Percentiles rank a stretch among this genome's conserved stretches.
phyloP scores from a whole-genome alignment of 257 asterid species.

The Ehretia macrophylla region DNA sequence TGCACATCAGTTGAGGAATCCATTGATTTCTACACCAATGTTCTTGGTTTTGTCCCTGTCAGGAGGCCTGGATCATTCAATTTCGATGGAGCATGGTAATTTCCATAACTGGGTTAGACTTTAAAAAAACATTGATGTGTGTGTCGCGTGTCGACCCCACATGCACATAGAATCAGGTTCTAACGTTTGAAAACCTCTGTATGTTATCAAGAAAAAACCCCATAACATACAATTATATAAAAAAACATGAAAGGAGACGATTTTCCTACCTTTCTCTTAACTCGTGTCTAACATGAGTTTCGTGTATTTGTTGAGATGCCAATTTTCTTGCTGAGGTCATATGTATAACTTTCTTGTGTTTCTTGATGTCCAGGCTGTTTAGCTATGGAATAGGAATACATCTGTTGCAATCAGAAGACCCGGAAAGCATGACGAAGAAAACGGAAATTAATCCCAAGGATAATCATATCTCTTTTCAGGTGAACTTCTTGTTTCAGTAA shows the following conservation, averaged over 20 bases:
- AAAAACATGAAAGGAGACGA: too few species aligned
- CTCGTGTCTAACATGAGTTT: too few species aligned
- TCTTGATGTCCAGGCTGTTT: conserved; percentile 55
- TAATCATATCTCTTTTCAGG: conserved; percentile 96
- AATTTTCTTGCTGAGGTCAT: not conserved
- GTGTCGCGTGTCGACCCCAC: too few species aligned
- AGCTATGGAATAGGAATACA: conserved; percentile 95
- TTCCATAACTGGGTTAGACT: too few species aligned
- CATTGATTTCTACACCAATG: conserved; percentile 56
- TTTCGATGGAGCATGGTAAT: conserved; percentile 90
- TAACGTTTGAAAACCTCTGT: too few species aligned
- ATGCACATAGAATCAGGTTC: too few species aligned
- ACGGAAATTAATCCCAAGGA: conserved; percentile 83
- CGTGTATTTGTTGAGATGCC: not conserved
- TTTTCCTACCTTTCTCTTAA: too few species aligned
- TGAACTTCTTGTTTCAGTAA: conserved; percentile 9
- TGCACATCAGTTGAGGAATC: conserved; percentile 86
- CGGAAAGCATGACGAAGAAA: conserved; percentile 59
- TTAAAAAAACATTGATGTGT: too few species aligned
- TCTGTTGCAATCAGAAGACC: conserved; percentile 75
- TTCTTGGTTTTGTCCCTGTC: conserved; percentile 86
- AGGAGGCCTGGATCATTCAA: conserved; percentile 86
- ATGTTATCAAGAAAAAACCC: too few species aligned
- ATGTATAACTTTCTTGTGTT: not conserved
- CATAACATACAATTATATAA: too few species aligned